These are phyloP conservation scores for Cutaneotrichosporon mucoides DNA, from an alignment of 1,284 basidiomycete genomes.

Conservation along the genomic window DNA sequence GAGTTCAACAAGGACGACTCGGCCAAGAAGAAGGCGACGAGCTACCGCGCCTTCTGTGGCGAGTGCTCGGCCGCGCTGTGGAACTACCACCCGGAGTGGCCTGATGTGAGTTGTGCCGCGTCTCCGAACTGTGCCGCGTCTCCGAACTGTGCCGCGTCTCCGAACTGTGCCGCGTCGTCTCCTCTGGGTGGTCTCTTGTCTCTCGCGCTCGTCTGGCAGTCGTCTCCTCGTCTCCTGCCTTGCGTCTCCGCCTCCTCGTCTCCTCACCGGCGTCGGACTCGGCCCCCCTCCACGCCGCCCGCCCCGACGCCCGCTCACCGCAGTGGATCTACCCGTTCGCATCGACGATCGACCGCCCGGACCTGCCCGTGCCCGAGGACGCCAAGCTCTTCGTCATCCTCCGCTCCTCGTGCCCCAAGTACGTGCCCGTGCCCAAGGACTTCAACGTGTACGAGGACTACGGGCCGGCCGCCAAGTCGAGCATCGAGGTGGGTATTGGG, in stretches of 20 bases:
- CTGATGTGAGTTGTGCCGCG: conserved; percentile 34
- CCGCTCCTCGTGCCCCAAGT: conserved; percentile 35
- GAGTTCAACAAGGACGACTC: conserved; percentile 41
- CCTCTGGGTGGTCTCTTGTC: too few species aligned
- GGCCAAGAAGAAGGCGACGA: conserved; percentile 26
- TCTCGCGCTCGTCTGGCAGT: too few species aligned
- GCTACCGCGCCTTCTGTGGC: conserved; percentile 42
- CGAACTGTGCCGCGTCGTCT: too few species aligned
- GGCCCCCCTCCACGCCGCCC: too few species aligned
- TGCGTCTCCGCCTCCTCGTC: too few species aligned
- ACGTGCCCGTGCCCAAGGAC: conserved; percentile 40
- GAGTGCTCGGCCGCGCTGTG: conserved; percentile 48
- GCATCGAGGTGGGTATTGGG: conserved; percentile 33
- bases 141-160: too few species aligned
- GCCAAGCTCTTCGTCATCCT: conserved; percentile 31
- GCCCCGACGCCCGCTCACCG: conserved; percentile 2
- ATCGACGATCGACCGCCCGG: conserved; percentile 39
- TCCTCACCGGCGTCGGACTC: too few species aligned
- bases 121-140: too few species aligned
- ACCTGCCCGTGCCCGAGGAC: conserved; percentile 39
- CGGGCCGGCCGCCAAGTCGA: conserved; percentile 28
- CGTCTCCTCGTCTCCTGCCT: too few species aligned
- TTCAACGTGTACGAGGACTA: conserved; percentile 32
- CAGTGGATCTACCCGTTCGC: conserved; percentile 51
- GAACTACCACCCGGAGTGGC: conserved; percentile 45